Percentiles rank a stretch among this genome's conserved stretches.
Conservation (phyloP, 768 basidiomycete species). For the Leccinum variicolor region DNA sequence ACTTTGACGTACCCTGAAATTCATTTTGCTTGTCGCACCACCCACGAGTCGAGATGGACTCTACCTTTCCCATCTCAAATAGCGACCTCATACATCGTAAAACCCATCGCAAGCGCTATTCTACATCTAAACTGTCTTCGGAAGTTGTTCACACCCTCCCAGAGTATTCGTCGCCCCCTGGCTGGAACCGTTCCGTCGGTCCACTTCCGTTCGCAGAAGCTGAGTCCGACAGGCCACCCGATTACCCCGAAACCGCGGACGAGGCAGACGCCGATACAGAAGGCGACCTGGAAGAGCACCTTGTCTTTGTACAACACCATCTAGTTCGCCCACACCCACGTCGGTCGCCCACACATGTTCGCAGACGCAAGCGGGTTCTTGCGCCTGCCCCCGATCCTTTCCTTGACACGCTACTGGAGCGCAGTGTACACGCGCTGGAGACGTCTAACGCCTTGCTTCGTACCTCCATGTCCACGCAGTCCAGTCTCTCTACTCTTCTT, state of each 20-base stretch:
- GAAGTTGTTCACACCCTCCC: constrained; percentile 67
- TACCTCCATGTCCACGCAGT: constrained; percentile 70
- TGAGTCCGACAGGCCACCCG: constrained; percentile 63
- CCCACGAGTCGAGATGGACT: constrained; percentile 6
- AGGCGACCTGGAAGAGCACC: constrained; percentile 23
- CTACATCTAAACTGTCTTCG: constrained; percentile 56
- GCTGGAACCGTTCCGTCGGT: constrained; percentile 15
- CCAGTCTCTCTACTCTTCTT: constrained; percentile 48
- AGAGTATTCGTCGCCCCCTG: constrained; percentile 49
- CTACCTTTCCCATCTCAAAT: constrained; percentile 12
- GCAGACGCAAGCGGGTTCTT: constrained; percentile 29
- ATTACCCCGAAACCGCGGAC: constrained; percentile 74
- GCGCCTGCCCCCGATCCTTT: constrained; percentile 44
- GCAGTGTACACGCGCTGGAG: constrained; percentile 82
- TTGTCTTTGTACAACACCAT: constrained; percentile 24
- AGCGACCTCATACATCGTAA: constrained; percentile 23
- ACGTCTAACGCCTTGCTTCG: constrained; percentile 80
- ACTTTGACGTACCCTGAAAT: constrained; percentile 7
- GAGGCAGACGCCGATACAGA: constrained; percentile 74
- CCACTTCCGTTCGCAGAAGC: constrained; percentile 25
- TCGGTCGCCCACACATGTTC: constrained; percentile 21
- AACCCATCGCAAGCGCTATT: constrained; percentile 55
- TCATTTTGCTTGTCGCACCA: not conserved
- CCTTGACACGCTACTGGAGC: constrained; percentile 74
- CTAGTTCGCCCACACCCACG: constrained; percentile 34